Evolutionary conservation across 1,284 basidiomycete species (phyloP).

Genomic region (Heterobasidion occidentale): DNA sequence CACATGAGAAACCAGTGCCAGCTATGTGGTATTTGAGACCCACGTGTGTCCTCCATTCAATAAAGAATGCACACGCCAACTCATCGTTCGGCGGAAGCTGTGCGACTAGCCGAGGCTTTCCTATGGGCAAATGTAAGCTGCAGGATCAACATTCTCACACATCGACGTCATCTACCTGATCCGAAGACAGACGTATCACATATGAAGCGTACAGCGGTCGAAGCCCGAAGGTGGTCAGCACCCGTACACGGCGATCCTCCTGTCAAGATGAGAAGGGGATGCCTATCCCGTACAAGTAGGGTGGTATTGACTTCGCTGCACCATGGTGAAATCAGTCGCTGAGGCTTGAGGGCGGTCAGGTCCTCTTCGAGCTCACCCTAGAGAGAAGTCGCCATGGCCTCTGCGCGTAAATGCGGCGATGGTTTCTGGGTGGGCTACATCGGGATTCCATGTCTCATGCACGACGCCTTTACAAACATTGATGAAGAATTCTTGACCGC

Average conservation of each 20-base stretch:
- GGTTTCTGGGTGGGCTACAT: slow-evolving; percentile 41
- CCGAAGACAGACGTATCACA: slow-evolving; percentile 49
- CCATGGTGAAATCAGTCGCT: background rate
- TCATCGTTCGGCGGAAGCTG: slow-evolving; percentile 59
- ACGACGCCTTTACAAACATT: slow-evolving; percentile 56
- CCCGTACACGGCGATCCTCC: slow-evolving; percentile 53
- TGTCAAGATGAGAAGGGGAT: slow-evolving; percentile 40
- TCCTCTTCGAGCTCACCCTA: slow-evolving; percentile 42
- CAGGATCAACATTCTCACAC: background rate
- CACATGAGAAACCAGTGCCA: background rate
- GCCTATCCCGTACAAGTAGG: slow-evolving; percentile 39
- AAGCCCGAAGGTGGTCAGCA: slow-evolving; percentile 39
- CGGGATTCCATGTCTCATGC: slow-evolving; percentile 49
- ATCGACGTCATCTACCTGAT: slow-evolving; percentile 29
- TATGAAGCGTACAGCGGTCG: slow-evolving; percentile 60
- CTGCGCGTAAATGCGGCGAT: slow-evolving; percentile 57
- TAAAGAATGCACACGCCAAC: slow-evolving; percentile 54
- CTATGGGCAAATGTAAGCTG: slow-evolving; percentile 15
- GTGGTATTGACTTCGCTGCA: slow-evolving; percentile 54
- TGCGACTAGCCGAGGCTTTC: slow-evolving; percentile 47
- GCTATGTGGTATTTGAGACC: slow-evolving; percentile 15
- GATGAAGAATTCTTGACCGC: slow-evolving; percentile 40
- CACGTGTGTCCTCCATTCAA: slow-evolving; percentile 71
- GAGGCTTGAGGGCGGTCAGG: background rate
- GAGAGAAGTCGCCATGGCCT: slow-evolving; percentile 59